Conservation (phyloP, 768 basidiomycete species). For the Brasilioporus rufonigricans region DNA sequence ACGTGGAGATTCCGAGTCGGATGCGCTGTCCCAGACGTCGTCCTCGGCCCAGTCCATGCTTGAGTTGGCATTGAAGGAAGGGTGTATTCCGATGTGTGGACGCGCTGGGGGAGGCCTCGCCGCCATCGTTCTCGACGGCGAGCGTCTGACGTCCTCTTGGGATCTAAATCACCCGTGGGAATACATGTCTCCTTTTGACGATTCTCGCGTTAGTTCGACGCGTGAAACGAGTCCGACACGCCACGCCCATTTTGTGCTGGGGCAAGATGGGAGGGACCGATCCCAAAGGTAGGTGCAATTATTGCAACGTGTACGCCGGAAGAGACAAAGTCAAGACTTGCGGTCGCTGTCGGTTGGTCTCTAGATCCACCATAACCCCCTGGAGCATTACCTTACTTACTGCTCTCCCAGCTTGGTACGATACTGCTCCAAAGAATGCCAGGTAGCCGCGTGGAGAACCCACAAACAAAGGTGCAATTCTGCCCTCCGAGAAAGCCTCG, state of each 20-base stretch:
- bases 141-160: conserved; percentile 1
- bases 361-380: not conserved
- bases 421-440: conserved; percentile 31
- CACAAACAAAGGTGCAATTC: conserved; percentile 23
- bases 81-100: conserved; percentile 66
- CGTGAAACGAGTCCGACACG: not conserved
- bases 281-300: conserved; percentile 26
- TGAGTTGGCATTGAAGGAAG: conserved; percentile 43
- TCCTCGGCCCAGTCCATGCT: conserved; percentile 77
- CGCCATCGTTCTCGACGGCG: conserved; percentile 37
- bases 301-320: conserved; percentile 21
- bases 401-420: conserved; percentile 21
- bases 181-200: not conserved
- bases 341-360: conserved; percentile 22
- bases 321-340: conserved; percentile 26
- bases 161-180: conserved; percentile 8
- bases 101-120: conserved; percentile 70
- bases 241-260: too few species aligned
- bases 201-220: not conserved
- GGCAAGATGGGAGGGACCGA: conserved; percentile 1
- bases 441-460: conserved; percentile 29
- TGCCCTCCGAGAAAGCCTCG: conserved; percentile 11
- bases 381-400: not conserved
- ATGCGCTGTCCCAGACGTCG: conserved; percentile 83
- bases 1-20: conserved; percentile 71